A percentile compares a stretch with the other conserved stretches of the same genome.
Conservation (phyloP, 2,329 filamentous ascomycete genomes). For the Penicillium concentricum region DNA sequence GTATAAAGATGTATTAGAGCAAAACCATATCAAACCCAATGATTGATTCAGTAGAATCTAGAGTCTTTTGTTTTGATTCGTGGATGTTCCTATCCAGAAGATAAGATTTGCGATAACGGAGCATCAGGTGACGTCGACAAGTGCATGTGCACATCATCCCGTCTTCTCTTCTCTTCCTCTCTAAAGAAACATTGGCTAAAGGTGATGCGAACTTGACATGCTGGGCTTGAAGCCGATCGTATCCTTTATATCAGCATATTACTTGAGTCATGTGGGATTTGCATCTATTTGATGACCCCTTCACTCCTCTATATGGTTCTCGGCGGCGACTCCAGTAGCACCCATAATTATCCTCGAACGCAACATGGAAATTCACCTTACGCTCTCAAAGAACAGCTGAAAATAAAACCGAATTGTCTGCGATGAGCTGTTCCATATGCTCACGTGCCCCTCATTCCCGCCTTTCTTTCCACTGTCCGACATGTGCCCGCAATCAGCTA, state of each 20-base stretch:
- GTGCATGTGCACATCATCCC: slow-evolving; percentile 13
- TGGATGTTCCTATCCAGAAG: background rate
- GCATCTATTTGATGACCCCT: slow-evolving; percentile 6
- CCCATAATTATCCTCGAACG: slow-evolving; percentile 11
- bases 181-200: background rate
- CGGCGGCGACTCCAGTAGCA: slow-evolving; percentile 18
- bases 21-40: background rate
- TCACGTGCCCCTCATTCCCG: slow-evolving; percentile 54
- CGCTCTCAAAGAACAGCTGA: slow-evolving; percentile 15
- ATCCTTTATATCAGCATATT: background rate
- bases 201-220: slow-evolving; percentile 8
- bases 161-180: background rate
- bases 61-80: slow-evolving; percentile 1
- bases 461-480: slow-evolving; percentile 65
- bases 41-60: background rate
- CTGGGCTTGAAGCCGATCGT: background rate
- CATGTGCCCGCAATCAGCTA: slow-evolving; percentile 67
- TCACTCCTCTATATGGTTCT: slow-evolving; percentile 13
- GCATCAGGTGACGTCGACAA: slow-evolving; percentile 23
- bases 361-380: slow-evolving; percentile 25
- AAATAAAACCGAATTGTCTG: slow-evolving; percentile 22
- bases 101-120: slow-evolving; percentile 10
- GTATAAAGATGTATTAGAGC: background rate
- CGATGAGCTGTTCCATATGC: slow-evolving; percentile 71
- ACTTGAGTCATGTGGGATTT: slow-evolving; percentile 12